phyloP scores from a whole-genome alignment of 2,329 filamentous ascomycete species.

The Apiospora malaysiana region DNA sequence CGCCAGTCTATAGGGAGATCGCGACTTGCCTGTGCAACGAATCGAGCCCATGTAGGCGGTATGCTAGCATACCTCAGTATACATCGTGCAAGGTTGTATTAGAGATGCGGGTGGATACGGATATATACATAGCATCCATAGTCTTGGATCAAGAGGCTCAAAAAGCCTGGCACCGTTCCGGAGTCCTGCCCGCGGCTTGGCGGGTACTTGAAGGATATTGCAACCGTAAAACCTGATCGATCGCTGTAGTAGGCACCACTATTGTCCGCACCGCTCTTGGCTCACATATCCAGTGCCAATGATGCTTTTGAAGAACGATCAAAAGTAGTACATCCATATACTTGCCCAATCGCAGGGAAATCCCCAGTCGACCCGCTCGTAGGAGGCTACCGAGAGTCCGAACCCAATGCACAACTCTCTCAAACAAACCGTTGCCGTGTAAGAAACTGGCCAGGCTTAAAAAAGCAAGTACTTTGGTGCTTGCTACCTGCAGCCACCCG shows the following conservation, averaged over 20 bases:
- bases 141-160: slow-evolving; percentile 15
- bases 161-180: slow-evolving; percentile 16
- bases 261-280: not conserved
- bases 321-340: not conserved
- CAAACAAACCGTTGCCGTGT: slow-evolving; percentile 2
- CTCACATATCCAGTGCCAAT: not conserved
- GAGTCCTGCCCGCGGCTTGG: slow-evolving; percentile 11
- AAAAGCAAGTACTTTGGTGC: not conserved
- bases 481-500: slow-evolving; percentile 10
- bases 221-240: slow-evolving; percentile 19
- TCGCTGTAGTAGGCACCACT: not conserved
- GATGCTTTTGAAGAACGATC: not conserved
- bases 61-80: not conserved
- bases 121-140: slow-evolving; percentile 15
- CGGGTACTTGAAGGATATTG: not conserved
- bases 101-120: slow-evolving; percentile 15
- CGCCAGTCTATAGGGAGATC: not conserved
- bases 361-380: not conserved
- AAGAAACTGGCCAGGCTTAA: not conserved
- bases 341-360: not conserved
- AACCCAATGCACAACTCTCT: slow-evolving; percentile 7
- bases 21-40: not conserved
- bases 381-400: slow-evolving; percentile 4
- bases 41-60: not conserved
- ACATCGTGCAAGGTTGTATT: slow-evolving; percentile 10